phyloP scores from a whole-genome alignment of 202 grass and related monocot genomes.

The Panicum virgatum region DNA sequence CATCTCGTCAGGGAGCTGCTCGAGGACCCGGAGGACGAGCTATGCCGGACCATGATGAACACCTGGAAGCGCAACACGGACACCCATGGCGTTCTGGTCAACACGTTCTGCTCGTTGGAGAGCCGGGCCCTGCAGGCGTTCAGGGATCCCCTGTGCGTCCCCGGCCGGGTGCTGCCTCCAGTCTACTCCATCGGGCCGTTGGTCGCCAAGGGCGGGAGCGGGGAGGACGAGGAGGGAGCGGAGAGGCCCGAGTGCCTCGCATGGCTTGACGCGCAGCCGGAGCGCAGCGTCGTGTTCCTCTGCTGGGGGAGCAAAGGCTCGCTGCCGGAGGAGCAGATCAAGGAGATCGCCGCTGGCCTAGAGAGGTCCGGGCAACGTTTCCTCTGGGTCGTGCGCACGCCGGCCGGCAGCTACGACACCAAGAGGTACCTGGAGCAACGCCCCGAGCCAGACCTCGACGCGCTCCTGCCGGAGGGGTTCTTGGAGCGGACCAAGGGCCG shows the following conservation, averaged over 20 bases:
- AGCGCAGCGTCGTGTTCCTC: constrained; percentile 47
- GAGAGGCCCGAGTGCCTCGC: constrained; percentile 34
- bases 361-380: constrained; percentile 22
- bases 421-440: not conserved
- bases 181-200: constrained; percentile 43
- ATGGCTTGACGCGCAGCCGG: constrained; percentile 49
- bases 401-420: not conserved
- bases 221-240: not conserved
- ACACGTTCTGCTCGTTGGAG: constrained; percentile 55
- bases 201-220: not conserved
- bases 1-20: constrained; percentile 34
- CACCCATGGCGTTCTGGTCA: constrained; percentile 49
- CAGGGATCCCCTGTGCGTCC: constrained; percentile 15
- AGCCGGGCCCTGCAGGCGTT: constrained; percentile 13
- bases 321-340: constrained; percentile 18
- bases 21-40: constrained; percentile 19
- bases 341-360: constrained; percentile 31
- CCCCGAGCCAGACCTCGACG: not conserved
- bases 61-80: constrained; percentile 28
- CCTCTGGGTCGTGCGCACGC: constrained; percentile 47
- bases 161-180: not conserved
- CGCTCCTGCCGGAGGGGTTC: constrained; percentile 25
- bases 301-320: constrained; percentile 48
- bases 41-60: constrained; percentile 5
- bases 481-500: constrained; percentile 32